These are phyloP conservation scores for Bipolaris oryzae DNA, from an alignment of 2,329 filamentous ascomycete genomes.

Conservation along the genomic window DNA sequence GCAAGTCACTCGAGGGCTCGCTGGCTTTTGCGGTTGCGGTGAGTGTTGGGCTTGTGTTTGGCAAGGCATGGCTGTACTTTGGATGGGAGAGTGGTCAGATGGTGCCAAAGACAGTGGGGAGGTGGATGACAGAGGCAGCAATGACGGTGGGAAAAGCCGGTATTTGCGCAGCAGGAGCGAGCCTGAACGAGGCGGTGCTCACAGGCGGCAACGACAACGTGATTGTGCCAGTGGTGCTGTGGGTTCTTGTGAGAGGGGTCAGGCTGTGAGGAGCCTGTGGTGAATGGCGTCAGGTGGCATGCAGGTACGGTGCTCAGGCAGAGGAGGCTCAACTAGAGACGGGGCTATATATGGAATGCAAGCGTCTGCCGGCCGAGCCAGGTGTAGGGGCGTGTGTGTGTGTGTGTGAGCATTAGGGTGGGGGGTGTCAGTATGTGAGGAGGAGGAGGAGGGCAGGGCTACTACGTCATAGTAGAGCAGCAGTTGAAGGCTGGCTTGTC, in stretches of 20 bases:
- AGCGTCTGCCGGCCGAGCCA: not conserved
- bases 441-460: not conserved
- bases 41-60: slow-evolving; percentile 71
- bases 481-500: not conserved
- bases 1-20: slow-evolving; percentile 90
- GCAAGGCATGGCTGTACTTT: slow-evolving; percentile 74
- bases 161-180: slow-evolving; percentile 76
- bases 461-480: not conserved
- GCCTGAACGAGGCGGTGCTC: slow-evolving; percentile 90
- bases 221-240: slow-evolving; percentile 89
- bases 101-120: slow-evolving; percentile 51
- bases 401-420: no score
- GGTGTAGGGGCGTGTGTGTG: not conserved
- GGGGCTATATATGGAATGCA: not conserved
- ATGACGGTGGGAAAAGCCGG: slow-evolving; percentile 63
- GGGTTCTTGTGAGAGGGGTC: slow-evolving; percentile 86
- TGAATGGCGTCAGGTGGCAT: slow-evolving; percentile 8
- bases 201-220: slow-evolving; percentile 99
- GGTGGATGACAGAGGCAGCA: slow-evolving; percentile 29
- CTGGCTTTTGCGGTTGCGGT: slow-evolving; percentile 83
- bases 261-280: slow-evolving; percentile 42
- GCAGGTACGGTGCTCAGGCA: slow-evolving; percentile 13
- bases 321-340: not conserved
- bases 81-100: slow-evolving; percentile 64
- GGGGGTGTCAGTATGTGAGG: not conserved